These are phyloP conservation scores for Dichomitus squalens DNA, from an alignment of 1,284 basidiomycete genomes.

Conservation along the genomic window DNA sequence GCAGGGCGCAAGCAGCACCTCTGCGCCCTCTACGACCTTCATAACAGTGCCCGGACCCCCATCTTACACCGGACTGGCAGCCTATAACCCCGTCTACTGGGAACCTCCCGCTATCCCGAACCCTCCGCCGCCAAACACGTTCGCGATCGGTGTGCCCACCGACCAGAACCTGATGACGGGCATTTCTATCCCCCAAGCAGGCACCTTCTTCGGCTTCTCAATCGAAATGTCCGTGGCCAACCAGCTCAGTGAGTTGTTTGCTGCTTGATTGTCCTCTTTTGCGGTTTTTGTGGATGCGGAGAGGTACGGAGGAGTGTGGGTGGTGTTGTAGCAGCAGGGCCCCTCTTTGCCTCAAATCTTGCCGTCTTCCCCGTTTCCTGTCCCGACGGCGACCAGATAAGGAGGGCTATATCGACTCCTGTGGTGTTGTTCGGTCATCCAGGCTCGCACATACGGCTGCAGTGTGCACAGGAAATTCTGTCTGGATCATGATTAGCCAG, in stretches of 20 bases:
- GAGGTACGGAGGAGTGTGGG: not conserved
- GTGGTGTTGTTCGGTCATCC: too few species aligned
- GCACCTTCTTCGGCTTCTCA: constrained; percentile 71
- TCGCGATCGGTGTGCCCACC: constrained; percentile 24
- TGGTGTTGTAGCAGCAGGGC: not conserved
- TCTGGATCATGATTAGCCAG: too few species aligned
- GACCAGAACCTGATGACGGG: constrained; percentile 46
- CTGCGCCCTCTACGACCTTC: constrained; percentile 11
- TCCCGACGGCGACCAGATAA: too few species aligned
- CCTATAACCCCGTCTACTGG: constrained; percentile 26
- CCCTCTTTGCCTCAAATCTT: too few species aligned
- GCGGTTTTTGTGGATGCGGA: not conserved
- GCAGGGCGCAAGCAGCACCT: not conserved
- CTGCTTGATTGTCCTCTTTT: not conserved
- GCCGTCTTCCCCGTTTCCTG: too few species aligned
- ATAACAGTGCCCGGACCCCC: constrained; percentile 14
- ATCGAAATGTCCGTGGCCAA: constrained; percentile 74
- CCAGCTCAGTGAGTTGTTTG: constrained; percentile 41
- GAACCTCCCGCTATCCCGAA: constrained; percentile 26
- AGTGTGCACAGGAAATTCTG: too few species aligned
- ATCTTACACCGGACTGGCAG: constrained; percentile 23
- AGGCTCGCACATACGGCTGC: too few species aligned
- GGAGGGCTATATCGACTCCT: too few species aligned
- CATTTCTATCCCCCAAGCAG: constrained; percentile 55
- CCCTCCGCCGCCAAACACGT: constrained; percentile 24